Conservation (phyloP, 169 alveolate species). For the Plasmodium falciparum region DNA sequence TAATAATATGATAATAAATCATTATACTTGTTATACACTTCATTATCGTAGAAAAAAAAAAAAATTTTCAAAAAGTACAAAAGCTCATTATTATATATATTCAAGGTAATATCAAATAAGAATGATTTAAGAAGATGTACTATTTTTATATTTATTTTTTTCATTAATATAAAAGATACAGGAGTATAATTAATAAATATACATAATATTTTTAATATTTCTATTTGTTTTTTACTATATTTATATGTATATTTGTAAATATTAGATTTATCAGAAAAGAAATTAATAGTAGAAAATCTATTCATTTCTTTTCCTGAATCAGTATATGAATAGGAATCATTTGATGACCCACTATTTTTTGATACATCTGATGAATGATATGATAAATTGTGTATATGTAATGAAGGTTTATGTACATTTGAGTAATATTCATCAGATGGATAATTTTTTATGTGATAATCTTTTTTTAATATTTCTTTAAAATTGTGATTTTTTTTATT, state of each 20-base stretch:
- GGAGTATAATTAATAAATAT: conserved; percentile 70
- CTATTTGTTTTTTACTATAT: conserved; percentile 53
- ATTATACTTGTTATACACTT: conserved; percentile 42
- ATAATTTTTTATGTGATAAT: too few species aligned
- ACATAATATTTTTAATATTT: conserved; percentile 51
- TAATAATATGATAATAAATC: conserved; percentile 20
- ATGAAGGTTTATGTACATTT: too few species aligned
- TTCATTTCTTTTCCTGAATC: not conserved
- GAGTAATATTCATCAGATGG: too few species aligned
- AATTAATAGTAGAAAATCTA: conserved; percentile 32
- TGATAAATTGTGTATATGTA: too few species aligned
- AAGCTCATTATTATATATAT: conserved; percentile 33
- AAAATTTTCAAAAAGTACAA: conserved; percentile 56
- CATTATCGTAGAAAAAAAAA: conserved; percentile 54
- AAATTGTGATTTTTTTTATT: too few species aligned
- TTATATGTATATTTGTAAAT: conserved; percentile 19
- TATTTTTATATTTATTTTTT: conserved; percentile 26
- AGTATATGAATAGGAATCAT: too few species aligned
- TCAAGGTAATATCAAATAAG: conserved; percentile 41
- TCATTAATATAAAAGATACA: conserved; percentile 54
- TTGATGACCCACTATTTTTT: not conserved
- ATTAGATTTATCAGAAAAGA: not conserved
- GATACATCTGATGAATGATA: too few species aligned
- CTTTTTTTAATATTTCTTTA: too few species aligned
- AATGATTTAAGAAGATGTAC: conserved; percentile 17